Percentiles rank a stretch among this genome's conserved stretches.
These are phyloP conservation scores for Mortierella sp. DNA, from an alignment of 371 early-diverging fungal species.

Conservation along the genomic window DNA sequence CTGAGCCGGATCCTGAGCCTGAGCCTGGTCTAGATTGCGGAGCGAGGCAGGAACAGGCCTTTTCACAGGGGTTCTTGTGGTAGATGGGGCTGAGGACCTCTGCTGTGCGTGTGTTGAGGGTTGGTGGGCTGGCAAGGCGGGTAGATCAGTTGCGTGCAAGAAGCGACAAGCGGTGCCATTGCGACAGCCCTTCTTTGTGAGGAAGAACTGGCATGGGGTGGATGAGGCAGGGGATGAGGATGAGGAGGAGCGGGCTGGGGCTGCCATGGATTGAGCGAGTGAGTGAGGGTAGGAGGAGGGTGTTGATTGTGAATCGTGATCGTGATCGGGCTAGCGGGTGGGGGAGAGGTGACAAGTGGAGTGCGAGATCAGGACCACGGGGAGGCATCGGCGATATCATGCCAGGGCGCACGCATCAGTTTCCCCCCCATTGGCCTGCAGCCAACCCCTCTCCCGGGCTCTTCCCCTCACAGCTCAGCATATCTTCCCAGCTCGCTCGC, in stretches of 20 bases:
- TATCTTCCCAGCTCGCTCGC: not conserved
- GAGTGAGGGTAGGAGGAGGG: not conserved
- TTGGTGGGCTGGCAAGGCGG: not conserved
- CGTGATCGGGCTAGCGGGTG: too few relatives aligned
- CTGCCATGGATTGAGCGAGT: not conserved
- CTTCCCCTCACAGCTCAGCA: not conserved
- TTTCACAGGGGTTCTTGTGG: constrained; percentile 24
- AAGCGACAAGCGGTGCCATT: constrained; percentile 34
- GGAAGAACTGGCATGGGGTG: constrained; percentile 31
- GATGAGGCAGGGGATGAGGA: not conserved
- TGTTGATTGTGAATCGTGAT: too few relatives aligned
- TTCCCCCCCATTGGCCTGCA: too few relatives aligned
- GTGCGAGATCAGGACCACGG: too few relatives aligned
- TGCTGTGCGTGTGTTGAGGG: not conserved
- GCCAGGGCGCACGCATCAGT: too few relatives aligned
- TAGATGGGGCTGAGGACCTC: not conserved
- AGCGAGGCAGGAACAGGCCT: constrained; percentile 33
- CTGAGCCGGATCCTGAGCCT: not conserved
- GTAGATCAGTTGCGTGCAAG: constrained; percentile 5
- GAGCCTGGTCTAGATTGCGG: constrained; percentile 8
- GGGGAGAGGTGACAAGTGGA: too few relatives aligned
- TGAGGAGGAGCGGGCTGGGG: not conserved
- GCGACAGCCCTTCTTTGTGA: constrained; percentile 37
- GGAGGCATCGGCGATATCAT: too few relatives aligned
- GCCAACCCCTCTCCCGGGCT: not conserved